Base-by-base conservation (phyloP, 2,329 filamentous ascomycete species). In the Pseudogymnoascus sp. region DNA sequence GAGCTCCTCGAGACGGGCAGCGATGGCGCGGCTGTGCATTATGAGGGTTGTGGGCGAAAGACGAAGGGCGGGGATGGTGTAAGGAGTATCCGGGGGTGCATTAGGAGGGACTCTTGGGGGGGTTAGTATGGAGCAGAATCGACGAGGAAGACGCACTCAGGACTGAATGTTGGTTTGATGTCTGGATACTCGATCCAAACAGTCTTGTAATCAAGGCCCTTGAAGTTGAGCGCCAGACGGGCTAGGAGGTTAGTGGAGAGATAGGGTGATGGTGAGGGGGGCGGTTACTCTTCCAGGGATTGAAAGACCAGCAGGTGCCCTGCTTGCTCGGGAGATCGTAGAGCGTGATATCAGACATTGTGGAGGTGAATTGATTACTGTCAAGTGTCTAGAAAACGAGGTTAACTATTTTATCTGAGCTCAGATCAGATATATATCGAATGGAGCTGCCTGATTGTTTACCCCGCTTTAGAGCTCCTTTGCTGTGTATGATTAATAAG, bases 161-260 rank as follows among this genome's bases (percentile, higher is more conserved):
- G 74, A 66, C 82, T 76, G 58, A 89, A 74, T 2, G 72, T 80
- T 1, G 81, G 73, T 61, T 76, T 79, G 63, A 91, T 77, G 36
- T 89, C 81, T 0, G 86, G 86, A 65, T 88, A 89, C 68, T 89
- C 85, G 14, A 85, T 73, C 85, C 86, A 90, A 78, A 86, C 77
- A 0, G 86, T 90, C 69, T 80, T 79, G 74, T 90, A 90, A 50
- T 84, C 78, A 12, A 90, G 71, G 1, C 77, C 76, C 70, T 90
- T 90, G 74, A 80, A 88, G 74, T 89, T 90, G 47, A 90, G 74
- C 2, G 81, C 70, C 61, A 90, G 73, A 1, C 87, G 85, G 47
- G 83, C 86, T 89, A 59, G 25, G 20, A 38, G 7, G 8, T 61
- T 62, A 35, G 59, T 67, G 41, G 5, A 67, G 64, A 41, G 16